phyloP scores from a whole-genome alignment of 768 basidiomycete genomes.

The Nidularia pulvinata region DNA sequence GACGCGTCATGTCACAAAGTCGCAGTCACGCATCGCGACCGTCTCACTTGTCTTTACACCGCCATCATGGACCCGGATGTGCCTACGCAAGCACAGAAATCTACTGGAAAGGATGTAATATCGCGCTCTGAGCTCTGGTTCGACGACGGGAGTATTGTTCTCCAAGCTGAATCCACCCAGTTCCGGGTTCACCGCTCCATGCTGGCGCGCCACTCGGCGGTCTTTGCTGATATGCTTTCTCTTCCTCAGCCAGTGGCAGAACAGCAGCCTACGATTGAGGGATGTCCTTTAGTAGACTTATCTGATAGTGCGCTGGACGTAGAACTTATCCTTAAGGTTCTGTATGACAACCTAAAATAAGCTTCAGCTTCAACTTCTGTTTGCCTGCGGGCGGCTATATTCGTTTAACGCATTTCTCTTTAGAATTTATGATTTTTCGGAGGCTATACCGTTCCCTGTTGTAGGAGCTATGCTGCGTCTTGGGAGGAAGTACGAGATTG shows the following conservation, averaged over 20 bases:
- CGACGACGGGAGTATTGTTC: constrained; percentile 8
- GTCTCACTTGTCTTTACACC: no score
- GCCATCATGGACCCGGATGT: no score
- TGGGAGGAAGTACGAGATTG: background rate
- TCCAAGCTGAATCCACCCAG: constrained; percentile 6
- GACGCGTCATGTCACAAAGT: no score
- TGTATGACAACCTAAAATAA: constrained; percentile 9
- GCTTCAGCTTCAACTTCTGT: constrained; percentile 17
- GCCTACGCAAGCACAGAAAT: no score
- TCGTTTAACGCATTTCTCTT: no score
- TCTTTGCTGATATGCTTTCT: constrained; percentile 3
- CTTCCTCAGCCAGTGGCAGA: background rate
- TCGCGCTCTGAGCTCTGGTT: constrained; percentile 3
- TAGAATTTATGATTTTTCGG: no score
- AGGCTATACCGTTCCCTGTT: background rate
- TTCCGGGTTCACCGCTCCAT: constrained; percentile 8
- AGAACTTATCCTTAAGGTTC: background rate
- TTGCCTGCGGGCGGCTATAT: constrained; percentile 11
- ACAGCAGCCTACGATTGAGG: background rate
- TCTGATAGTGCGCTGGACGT: background rate
- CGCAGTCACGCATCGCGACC: no score
- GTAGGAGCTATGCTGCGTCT: background rate
- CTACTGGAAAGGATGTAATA: no score
- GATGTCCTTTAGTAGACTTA: constrained; percentile 4
- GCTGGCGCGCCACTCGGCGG: constrained; percentile 1